Evolutionary conservation across 225 moss, liverwort and hornwort species (phyloP), one percentile per base, ranked within the genome.

Genomic region (Bryoerythrophyllum caledonicum): DNA sequence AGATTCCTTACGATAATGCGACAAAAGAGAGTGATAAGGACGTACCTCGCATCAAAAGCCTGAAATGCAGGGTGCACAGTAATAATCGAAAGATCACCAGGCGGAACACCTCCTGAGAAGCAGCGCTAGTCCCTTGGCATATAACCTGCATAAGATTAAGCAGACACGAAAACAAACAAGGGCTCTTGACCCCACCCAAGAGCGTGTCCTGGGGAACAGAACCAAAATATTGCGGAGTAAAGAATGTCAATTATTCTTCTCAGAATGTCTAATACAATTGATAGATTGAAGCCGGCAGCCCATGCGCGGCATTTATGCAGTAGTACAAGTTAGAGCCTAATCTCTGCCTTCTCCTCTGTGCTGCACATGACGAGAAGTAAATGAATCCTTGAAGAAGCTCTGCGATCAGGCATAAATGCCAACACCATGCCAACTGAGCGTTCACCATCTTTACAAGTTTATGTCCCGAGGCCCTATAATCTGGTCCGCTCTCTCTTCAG

Each of bases 161-260:
- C 26, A 71, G 8, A 41, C 46, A 58, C 58, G 44, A 10, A 66
- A 23, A 70, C 80, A 55, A 72, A 19, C 30, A 57, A 24, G 53
- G 15, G 57, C 16, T 59, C 72, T 51, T 1, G 46, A 60, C 66
- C 52, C 51, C 65, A 72, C 57, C 48, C 49, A 28, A 56, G 49
- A 59, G 72, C 46, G 54, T 38, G 53, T 65, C 59, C 21, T 8
- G 16, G 57, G 54, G 12, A 60, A 65, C 23, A 65, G 35, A 70
- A 70, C 55, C 4, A 48, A 10, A 24, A 84, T 37, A 24, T 23
- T 64, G 68, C 58, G 35, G 69, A 41, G 67, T 38, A 83, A 86
- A 83, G 86, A 83, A 86, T 86, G 83, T 75, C 75, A 80, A 78
- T 70, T 77, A 83, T 83, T 83, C 83, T 73, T 69, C 65, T 59